A percentile compares a stretch with the other conserved stretches of the same genome.
Conservation (phyloP, 2,329 filamentous ascomycete species). For the Alternaria rosae region DNA sequence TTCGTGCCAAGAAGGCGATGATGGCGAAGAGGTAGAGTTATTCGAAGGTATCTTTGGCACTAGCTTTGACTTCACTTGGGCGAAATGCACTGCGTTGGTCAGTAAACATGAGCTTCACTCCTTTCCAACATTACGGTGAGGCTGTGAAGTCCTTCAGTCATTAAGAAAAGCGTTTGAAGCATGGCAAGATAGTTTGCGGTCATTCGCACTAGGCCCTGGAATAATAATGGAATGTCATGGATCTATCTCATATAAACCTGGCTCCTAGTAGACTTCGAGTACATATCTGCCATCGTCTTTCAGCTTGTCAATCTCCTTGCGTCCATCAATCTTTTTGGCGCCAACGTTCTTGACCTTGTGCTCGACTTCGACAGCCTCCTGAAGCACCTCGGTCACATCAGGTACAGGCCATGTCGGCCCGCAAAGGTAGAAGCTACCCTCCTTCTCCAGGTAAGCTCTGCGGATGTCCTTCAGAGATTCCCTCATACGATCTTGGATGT, state of each 20-base stretch:
- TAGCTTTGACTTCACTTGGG: not conserved
- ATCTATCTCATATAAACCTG: not conserved
- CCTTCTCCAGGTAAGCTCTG: slow-evolving; percentile 83
- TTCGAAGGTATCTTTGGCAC: not conserved
- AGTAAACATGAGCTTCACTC: not conserved
- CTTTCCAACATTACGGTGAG: not conserved
- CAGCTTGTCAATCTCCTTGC: slow-evolving; percentile 93
- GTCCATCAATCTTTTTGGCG: slow-evolving; percentile 79
- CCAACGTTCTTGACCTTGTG: slow-evolving; percentile 63
- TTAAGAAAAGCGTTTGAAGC: not conserved
- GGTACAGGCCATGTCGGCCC: slow-evolving; percentile 98
- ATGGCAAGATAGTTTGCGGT: not conserved
- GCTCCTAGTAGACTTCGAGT: slow-evolving; percentile 85
- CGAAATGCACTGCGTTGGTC: not conserved
- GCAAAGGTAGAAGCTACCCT: slow-evolving; percentile 95
- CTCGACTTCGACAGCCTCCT: slow-evolving; percentile 86
- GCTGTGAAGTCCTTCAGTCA: too few relatives aligned
- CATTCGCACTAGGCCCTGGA: not conserved
- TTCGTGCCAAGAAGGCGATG: slow-evolving; percentile 12
- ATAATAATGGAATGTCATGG: not conserved
- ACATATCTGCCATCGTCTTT: slow-evolving; percentile 97
- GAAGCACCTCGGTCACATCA: slow-evolving; percentile 90
- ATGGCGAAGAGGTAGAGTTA: slow-evolving; percentile 4
- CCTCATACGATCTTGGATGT: slow-evolving; percentile 98
- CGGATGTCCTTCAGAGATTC: slow-evolving; percentile 83